phyloP scores from a whole-genome alignment of 768 basidiomycete genomes.

The Melanogaster broomeanus region DNA sequence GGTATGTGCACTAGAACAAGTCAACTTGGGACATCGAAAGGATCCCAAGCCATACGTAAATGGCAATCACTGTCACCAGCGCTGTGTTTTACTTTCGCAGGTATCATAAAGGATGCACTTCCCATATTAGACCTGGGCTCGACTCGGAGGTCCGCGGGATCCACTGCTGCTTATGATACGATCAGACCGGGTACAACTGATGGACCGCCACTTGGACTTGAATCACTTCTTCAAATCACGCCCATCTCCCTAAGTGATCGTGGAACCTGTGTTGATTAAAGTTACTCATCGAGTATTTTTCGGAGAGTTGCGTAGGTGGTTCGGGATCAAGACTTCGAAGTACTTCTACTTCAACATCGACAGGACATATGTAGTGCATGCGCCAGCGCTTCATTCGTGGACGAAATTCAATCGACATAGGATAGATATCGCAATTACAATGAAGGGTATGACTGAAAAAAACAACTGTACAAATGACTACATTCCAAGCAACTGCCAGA shows the following conservation, averaged over 20 bases:
- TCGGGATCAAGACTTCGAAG: too few species aligned
- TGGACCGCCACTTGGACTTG: background rate
- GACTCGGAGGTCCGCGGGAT: background rate
- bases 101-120: too few species aligned
- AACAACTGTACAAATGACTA: background rate
- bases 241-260: background rate
- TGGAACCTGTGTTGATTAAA: background rate
- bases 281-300: background rate
- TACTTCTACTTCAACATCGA: background rate
- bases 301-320: background rate
- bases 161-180: background rate
- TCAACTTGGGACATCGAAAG: too few species aligned
- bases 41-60: too few species aligned
- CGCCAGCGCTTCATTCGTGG: too few species aligned
- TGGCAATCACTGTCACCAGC: too few species aligned
- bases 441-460: background rate
- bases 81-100: too few species aligned
- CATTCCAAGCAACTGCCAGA: too few species aligned
- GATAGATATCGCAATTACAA: background rate
- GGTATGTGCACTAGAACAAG: slow-evolving; percentile 50
- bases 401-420: background rate
- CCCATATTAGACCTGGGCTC: background rate
- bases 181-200: background rate
- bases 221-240: background rate
- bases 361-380: too few species aligned